Base-by-base conservation (phyloP, 108 stramenopile genomes). In the Discostella pseudostelligera region DNA sequence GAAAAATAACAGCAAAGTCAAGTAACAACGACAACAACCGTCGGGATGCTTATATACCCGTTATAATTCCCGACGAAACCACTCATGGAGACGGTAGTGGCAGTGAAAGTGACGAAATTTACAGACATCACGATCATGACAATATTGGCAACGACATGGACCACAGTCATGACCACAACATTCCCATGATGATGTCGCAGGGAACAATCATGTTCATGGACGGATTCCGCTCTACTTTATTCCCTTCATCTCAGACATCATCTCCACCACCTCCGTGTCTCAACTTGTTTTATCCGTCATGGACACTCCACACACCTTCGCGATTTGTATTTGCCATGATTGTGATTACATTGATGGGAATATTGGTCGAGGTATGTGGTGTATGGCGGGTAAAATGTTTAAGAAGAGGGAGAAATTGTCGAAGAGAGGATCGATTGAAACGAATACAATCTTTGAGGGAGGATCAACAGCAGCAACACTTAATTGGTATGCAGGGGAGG, bases 191-290 rank as follows among this genome's bases (percentile, higher is more conserved):
- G 36, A 42, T 49, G 56, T 43, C 49, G 39, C 22, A 32, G 39
- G 72, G 72, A n/a, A 74, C 65, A 20, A 66, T 67, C 26, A 74
- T 74, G 73, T 74, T 55, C 65, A 74, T 74, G 73, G 73, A 74
- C 43, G 73, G 73, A 19, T 74, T 74, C 24, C 73, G 61, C 53
- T 74, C 65, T 19, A 58, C 65, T 8, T 65, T 74, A 36, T 74
- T 74, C 51, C 63, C 49, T 39, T 42, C 59, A 3, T 46, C 56
- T 40, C 42, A 56, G 32, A 2, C 42, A 12, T 43, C 61, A 22
- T 19, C 56, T 42, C 45, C 56, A 13, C 73, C 73, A 19, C 72
- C 72, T 11, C 72, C 72, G 0, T 74, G 73, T 39, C 65, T 74
- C 3, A 74, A 74, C 45, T 53, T 74, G n/a, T 62, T 74, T 8